Percentiles rank a stretch among this genome's conserved stretches.
Evolutionary conservation across 495 filamentous ascomycete genomes (phyloP).

Genomic region (Penicillium daleae): DNA sequence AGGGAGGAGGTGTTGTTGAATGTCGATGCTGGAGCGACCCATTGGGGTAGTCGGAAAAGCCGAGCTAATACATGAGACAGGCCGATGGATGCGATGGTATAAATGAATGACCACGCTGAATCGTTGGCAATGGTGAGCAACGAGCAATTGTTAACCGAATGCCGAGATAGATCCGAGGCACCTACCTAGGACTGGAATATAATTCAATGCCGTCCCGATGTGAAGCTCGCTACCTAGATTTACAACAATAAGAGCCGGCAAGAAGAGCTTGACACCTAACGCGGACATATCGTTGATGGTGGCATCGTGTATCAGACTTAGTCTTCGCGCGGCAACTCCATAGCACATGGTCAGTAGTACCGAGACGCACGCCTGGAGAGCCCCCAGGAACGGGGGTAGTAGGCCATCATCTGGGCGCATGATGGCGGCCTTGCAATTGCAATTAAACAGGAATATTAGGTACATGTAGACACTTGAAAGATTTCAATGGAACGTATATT

Average conservation of each 20-base stretch:
- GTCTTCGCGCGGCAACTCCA: neutral
- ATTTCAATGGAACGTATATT: neutral
- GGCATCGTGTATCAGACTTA: neutral
- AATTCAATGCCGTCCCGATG: slow-evolving; percentile 38
- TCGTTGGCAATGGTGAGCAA: slow-evolving; percentile 17
- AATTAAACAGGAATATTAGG: neutral
- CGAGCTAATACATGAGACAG: slow-evolving; percentile 51
- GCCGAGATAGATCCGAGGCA: slow-evolving; percentile 16
- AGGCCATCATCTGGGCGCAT: neutral
- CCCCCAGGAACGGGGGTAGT: neutral
- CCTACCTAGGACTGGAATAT: slow-evolving; percentile 55
- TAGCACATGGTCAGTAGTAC: neutral
- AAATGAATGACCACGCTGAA: slow-evolving; percentile 59
- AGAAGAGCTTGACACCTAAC: neutral
- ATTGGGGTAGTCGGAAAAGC: slow-evolving; percentile 61
- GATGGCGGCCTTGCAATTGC: neutral
- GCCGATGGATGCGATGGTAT: slow-evolving; percentile 57
- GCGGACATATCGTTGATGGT: slow-evolving; percentile 1
- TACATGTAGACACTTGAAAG: neutral
- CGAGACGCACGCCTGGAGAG: slow-evolving; percentile 1
- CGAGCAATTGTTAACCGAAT: neutral
- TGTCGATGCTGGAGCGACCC: slow-evolving; percentile 67
- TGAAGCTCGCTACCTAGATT: neutral
- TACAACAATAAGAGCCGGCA: neutral
- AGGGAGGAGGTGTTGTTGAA: slow-evolving; percentile 81